phyloP scores from a whole-genome alignment of 2,329 filamentous ascomycete genomes.

The Blastomyces percursus region DNA sequence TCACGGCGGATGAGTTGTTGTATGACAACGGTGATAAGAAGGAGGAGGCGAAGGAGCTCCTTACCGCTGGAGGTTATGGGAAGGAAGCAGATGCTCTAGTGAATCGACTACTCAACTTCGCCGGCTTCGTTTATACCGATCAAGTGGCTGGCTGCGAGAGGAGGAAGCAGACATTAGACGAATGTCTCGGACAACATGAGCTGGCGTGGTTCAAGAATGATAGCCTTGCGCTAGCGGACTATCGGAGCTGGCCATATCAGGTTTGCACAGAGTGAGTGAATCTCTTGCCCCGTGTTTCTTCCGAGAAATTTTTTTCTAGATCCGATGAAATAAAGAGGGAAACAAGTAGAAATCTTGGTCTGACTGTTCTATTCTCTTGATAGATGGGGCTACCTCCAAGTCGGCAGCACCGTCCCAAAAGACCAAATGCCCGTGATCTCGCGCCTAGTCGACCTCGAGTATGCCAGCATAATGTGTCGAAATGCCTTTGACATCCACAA shows the following conservation, averaged over 20 bases:
- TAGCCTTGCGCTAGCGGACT: conserved; percentile 31
- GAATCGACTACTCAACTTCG: conserved; percentile 46
- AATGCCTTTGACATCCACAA: conserved; percentile 58
- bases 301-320: background rate
- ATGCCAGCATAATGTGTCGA: conserved; percentile 51
- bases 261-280: conserved; percentile 37
- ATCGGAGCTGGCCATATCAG: conserved; percentile 49
- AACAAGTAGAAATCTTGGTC: background rate
- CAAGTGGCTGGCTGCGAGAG: conserved; percentile 29
- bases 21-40: conserved; percentile 32
- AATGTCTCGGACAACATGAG: conserved; percentile 44
- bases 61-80: conserved; percentile 40
- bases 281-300: background rate
- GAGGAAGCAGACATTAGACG: conserved; percentile 34
- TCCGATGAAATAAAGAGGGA: background rate
- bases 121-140: conserved; percentile 44
- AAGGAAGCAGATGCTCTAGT: conserved; percentile 33
- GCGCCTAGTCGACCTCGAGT: conserved; percentile 55
- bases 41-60: conserved; percentile 34
- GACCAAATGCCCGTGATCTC: conserved; percentile 60
- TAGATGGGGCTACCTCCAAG: conserved; percentile 69
- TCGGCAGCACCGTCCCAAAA: conserved; percentile 56
- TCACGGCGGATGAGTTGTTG: conserved; percentile 38
- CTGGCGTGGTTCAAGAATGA: conserved; percentile 36
- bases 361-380: background rate